Evolutionary conservation across 495 filamentous ascomycete species (phyloP), one percentile per base, ranked within the genome.

Genomic region (Hyaloscypha finlandica): DNA sequence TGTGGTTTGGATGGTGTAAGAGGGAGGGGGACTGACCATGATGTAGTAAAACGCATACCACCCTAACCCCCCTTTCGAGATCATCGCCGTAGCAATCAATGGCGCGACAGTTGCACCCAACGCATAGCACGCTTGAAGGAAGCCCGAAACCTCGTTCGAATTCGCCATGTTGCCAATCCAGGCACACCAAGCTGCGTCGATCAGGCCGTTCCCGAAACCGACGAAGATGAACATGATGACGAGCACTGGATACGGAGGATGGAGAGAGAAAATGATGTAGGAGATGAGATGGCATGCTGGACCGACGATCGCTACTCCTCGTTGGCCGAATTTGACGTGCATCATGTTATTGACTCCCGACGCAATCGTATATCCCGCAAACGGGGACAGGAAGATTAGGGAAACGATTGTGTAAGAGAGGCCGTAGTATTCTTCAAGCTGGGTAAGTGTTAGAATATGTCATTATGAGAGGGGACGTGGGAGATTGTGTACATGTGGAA

Each of bases 381-480:
- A 94, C 63, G 91, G 92, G 35, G 89, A 81, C 4, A 97, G 83
- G 78, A 95, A 97, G 64, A 96, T 86, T 0, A 93, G 74, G 0
- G 92, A 93, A 37, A 96, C 86, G 51, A 92, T 72, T 6, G 91
- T 85, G 74, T 96, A 95, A 59, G 82, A 82, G 57, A 97, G 89
- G 61, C 77, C 58, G 75, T 96, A 96, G 72, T 90, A 80, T 8
- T 73, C 76, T 77, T 92, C 90, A 30, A 84, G 77, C 81, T 86
- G 65, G 12, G 31, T 22, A 25, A 25, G 19, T 22, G 29, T 63
- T 3, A 59, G 39, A 37, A 60, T 3, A 29, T 30, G 9, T n/a
- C 29, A 51, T 29, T 31, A 25, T 14, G 12, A 22, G 30, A 37
- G 31, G 33, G 45, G 6, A 45, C 3, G 16, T 2, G 16, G 42